Evolutionary conservation across 2,329 filamentous ascomycete species (phyloP).

Genomic region (Helminthosporium solani): DNA sequence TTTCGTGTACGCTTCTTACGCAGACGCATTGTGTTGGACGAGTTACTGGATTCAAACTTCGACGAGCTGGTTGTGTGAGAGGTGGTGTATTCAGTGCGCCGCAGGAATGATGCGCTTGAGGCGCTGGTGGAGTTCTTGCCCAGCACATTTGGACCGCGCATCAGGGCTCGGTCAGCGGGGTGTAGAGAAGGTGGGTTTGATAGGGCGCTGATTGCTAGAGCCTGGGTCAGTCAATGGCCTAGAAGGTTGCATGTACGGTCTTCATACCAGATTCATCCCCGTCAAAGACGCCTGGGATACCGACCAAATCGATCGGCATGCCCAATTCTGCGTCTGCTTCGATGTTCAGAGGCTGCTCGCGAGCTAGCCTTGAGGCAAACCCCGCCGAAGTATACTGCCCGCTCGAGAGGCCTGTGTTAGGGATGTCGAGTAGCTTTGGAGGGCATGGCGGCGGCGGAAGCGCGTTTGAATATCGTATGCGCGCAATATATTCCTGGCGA

Average conservation of each 20-base stretch:
- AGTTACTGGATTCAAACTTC: constrained; percentile 54
- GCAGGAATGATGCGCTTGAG: constrained; percentile 85
- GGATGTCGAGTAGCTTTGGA: constrained; percentile 95
- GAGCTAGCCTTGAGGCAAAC: constrained; percentile 83
- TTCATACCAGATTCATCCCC: constrained; percentile 83
- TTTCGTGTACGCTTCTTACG: constrained; percentile 40
- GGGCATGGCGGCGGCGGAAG: constrained; percentile 91
- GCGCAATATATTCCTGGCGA: constrained; percentile 96
- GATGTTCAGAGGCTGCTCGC: constrained; percentile 92
- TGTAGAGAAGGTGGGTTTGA: constrained; percentile 71
- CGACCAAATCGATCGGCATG: constrained; percentile 94
- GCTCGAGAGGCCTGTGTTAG: constrained; percentile 83
- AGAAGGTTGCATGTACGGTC: neutral
- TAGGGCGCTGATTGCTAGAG: constrained; percentile 76
- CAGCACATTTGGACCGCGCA: constrained; percentile 79
- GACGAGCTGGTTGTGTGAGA: constrained; percentile 45
- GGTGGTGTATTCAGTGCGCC: constrained; percentile 93
- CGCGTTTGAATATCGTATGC: constrained; percentile 92
- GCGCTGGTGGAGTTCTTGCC: constrained; percentile 79
- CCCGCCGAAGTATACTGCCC: constrained; percentile 87
- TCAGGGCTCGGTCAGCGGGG: constrained; percentile 78
- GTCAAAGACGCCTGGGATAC: constrained; percentile 91
- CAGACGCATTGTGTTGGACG: constrained; percentile 45
- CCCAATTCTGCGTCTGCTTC: constrained; percentile 97
- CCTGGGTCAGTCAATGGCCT: constrained; percentile 22